Conservation (phyloP, 345 rosid species). For the Moricandia arvensis region DNA sequence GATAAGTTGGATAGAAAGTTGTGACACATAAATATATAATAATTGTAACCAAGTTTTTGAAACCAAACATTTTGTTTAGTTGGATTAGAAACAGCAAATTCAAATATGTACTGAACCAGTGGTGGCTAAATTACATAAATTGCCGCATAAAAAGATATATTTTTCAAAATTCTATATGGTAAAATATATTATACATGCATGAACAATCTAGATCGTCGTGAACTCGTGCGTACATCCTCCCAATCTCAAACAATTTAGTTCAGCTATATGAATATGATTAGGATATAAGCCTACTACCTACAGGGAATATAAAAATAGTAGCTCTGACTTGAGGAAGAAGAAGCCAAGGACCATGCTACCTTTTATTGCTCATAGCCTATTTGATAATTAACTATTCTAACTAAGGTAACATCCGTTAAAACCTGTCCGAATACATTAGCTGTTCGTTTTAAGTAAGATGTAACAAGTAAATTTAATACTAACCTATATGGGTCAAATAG, state of each 20-base stretch:
- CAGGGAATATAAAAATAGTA: not conserved
- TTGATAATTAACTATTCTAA: conserved; percentile 10
- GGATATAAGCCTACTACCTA: too few species aligned
- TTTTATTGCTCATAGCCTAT: not conserved
- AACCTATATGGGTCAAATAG: not conserved
- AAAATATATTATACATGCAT: not conserved
- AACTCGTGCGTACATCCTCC: not conserved
- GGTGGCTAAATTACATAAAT: not conserved
- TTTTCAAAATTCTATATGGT: not conserved
- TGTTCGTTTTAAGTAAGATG: too few species aligned
- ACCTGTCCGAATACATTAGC: not conserved
- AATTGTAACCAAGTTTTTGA: not conserved
- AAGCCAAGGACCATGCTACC: conserved; percentile 39
- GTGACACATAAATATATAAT: not conserved
- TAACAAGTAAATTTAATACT: not conserved
- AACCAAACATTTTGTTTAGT: not conserved
- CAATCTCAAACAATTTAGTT: conserved; percentile 5
- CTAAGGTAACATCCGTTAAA: not conserved
- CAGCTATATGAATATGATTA: not conserved
- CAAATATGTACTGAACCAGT: not conserved
- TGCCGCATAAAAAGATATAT: not conserved
- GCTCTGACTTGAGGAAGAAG: conserved; percentile 13
- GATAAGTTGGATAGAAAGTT: not conserved
- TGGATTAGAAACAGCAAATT: not conserved
- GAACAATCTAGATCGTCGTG: not conserved